phyloP scores from a whole-genome alignment of 179 eudicot genomes.

The Corrigiola litoralis region DNA sequence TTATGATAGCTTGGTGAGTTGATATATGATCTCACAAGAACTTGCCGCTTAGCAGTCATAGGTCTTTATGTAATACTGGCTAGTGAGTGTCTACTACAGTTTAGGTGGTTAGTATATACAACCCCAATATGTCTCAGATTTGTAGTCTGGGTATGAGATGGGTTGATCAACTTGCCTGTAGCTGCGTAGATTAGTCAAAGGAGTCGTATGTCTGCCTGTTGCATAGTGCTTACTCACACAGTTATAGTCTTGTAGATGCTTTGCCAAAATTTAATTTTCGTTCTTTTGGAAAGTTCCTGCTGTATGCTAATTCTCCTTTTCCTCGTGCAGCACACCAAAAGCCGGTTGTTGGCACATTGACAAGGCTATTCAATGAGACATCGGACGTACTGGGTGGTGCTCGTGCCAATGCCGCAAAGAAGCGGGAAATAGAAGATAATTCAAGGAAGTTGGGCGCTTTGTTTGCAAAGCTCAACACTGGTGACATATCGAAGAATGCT shows the following conservation, averaged over 20 bases:
- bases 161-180: neutral
- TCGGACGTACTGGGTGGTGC: slow-evolving; percentile 75
- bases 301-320: neutral
- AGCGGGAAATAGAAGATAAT: slow-evolving; percentile 87
- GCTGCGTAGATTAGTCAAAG: no score
- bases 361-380: slow-evolving; percentile 81
- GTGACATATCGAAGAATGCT: slow-evolving; percentile 85
- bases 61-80: no score
- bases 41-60: no score
- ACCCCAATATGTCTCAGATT: neutral
- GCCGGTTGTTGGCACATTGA: slow-evolving; percentile 75
- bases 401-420: slow-evolving; percentile 71
- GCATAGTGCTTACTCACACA: neutral
- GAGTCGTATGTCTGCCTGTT: neutral
- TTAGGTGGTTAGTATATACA: no score
- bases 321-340: slow-evolving; percentile 65
- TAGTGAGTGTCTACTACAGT: no score
- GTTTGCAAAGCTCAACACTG: slow-evolving; percentile 78
- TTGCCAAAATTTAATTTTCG: neutral
- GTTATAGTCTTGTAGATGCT: neutral
- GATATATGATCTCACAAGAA: neutral
- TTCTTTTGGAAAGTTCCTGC: neutral
- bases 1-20: neutral
- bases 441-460: slow-evolving; percentile 80
- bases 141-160: neutral